phyloP scores from a whole-genome alignment of 2,329 filamentous ascomycete genomes.

The Colletotrichum sansevieriae region DNA sequence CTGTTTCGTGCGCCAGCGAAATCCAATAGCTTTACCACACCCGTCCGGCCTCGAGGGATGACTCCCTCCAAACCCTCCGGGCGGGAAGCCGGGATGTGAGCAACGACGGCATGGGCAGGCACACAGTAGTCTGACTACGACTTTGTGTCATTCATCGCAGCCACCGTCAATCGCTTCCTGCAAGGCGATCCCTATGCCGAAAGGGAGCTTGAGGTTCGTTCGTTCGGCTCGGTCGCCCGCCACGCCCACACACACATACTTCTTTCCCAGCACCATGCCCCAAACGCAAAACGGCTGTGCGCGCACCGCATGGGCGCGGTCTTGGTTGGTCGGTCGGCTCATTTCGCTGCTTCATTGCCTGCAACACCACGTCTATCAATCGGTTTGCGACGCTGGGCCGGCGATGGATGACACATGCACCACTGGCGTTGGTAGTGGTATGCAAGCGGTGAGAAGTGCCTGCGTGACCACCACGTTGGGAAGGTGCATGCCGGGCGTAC shows the following conservation, averaged over 20 bases:
- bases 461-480: constrained; percentile 11
- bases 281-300: constrained; percentile 29
- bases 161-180: constrained; percentile 23
- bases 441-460: constrained; percentile 20
- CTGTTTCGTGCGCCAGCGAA: constrained; percentile 9
- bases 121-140: constrained; percentile 14
- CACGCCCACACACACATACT: constrained; percentile 12
- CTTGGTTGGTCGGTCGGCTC: constrained; percentile 3
- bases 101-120: constrained; percentile 11
- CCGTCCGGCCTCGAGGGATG: background rate
- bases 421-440: constrained; percentile 3
- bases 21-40: background rate
- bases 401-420: constrained; percentile 28
- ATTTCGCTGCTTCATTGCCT: background rate
- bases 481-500: background rate
- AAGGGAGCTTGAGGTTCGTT: constrained; percentile 7
- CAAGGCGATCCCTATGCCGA: constrained; percentile 2
- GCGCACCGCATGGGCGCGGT: constrained; percentile 15
- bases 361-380: background rate
- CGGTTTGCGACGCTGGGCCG: constrained; percentile 14
- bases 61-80: constrained; percentile 1
- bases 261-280: constrained; percentile 20
- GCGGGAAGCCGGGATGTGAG: background rate
- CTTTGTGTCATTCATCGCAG: constrained; percentile 12
- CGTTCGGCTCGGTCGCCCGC: constrained; percentile 1